Evolutionary conservation across 345 rosid genomes (phyloP).

Genomic region (Eucalyptus tenuipes): DNA sequence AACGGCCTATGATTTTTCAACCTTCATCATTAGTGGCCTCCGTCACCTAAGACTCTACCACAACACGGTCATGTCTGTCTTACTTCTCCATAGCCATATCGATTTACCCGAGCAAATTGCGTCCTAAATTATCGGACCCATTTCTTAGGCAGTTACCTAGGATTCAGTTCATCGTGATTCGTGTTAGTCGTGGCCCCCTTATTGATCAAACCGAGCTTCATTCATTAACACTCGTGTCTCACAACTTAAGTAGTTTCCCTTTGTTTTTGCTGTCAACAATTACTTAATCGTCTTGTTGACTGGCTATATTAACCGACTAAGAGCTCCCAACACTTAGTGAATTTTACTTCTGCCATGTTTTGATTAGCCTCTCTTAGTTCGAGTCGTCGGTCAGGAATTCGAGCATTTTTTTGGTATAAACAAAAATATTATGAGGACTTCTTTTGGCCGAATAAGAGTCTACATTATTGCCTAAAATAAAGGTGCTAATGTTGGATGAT

Average conservation of each 20-base stretch:
- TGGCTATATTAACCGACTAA: neutral
- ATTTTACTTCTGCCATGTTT: neutral
- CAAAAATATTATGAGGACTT: neutral
- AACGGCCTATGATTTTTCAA: neutral
- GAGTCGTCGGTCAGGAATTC: neutral
- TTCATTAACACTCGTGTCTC: neutral
- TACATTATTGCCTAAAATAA: neutral
- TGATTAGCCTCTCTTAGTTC: neutral
- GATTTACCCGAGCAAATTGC: neutral
- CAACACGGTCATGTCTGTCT: neutral
- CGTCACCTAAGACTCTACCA: neutral
- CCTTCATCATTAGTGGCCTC: neutral
- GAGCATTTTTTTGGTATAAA: neutral
- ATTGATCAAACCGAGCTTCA: neutral
- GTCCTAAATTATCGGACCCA: neutral
- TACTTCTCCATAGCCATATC: neutral
- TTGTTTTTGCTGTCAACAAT: neutral
- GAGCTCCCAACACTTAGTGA: neutral
- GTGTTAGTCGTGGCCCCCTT: neutral
- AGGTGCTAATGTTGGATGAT: neutral
- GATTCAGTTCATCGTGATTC: neutral
- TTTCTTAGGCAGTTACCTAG: neutral
- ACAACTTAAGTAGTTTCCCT: neutral
- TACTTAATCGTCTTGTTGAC: neutral
- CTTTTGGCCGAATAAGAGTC: neutral